Conservation (phyloP, 2,329 filamentous ascomycete species). For the Sarocladium kiliense region DNA sequence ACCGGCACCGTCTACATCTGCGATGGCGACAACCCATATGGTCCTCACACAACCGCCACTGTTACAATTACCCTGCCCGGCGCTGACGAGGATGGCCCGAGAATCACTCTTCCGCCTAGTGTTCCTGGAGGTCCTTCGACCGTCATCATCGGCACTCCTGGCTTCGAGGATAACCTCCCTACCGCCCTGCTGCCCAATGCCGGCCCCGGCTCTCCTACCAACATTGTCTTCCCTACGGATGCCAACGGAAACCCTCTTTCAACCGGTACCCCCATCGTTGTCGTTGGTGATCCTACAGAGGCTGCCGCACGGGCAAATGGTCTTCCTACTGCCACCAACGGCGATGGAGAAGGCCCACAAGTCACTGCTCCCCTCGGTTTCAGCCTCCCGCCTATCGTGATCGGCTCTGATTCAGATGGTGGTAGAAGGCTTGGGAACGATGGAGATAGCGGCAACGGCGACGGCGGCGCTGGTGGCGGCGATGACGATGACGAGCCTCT, state of each 20-base stretch:
- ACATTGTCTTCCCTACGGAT: conserved; percentile 15
- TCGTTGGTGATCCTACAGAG: conserved; percentile 12
- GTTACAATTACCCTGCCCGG: conserved; percentile 12
- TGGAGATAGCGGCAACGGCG: neutral
- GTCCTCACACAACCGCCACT: neutral
- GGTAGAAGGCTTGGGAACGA: neutral
- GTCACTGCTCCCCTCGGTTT: neutral
- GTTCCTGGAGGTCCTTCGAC: conserved; percentile 12
- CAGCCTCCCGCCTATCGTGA: neutral
- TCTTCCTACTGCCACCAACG: neutral
- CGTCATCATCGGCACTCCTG: conserved; percentile 15
- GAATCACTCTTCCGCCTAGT: conserved; percentile 12
- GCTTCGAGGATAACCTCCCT: conserved; percentile 11
- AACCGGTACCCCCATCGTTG: conserved; percentile 12
- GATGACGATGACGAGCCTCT: neutral
- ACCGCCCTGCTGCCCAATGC: conserved; percentile 14
- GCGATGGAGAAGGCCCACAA: neutral
- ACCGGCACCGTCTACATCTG: conserved; percentile 20
- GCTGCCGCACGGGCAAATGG: neutral
- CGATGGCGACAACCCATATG: neutral
- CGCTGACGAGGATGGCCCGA: conserved; percentile 10
- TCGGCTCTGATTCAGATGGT: neutral
- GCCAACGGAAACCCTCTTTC: conserved; percentile 14
- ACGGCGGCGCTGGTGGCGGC: neutral
- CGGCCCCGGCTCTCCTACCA: conserved; percentile 9